These are phyloP conservation scores for Bonnemaisonia californica DNA, from an alignment of 31 red algal species.

Conservation along the genomic window DNA sequence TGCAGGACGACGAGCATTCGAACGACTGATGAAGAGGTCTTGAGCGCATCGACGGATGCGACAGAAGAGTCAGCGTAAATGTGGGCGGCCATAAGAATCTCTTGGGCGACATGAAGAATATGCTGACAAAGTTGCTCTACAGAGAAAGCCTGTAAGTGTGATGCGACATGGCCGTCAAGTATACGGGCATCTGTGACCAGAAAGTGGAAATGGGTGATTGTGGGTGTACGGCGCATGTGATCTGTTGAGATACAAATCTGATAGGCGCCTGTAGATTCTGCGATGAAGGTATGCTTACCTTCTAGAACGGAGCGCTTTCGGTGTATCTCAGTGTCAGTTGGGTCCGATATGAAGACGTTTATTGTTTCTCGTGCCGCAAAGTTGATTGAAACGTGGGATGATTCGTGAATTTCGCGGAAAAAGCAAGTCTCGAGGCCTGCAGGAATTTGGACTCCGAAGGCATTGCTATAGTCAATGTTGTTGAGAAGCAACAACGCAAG, in stretches of 20 bases:
- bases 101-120: conserved; percentile 15
- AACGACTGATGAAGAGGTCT: conserved; percentile 37
- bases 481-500: not conserved
- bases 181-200: conserved; percentile 26
- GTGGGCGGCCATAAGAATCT: conserved; percentile 40
- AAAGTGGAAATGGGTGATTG: conserved; percentile 59
- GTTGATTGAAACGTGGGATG: conserved; percentile 33
- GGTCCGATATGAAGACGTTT: conserved; percentile 24
- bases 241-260: conserved; percentile 51
- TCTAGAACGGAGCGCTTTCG: conserved; percentile 26
- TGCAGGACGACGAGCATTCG: conserved; percentile 42
- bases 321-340: conserved; percentile 9
- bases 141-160: conserved; percentile 19
- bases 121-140: conserved; percentile 32
- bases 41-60: conserved; percentile 33
- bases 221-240: conserved; percentile 39
- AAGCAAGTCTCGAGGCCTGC: conserved; percentile 50
- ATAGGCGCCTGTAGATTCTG: conserved; percentile 38
- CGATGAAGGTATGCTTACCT: conserved; percentile 39
- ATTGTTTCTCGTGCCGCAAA: conserved; percentile 66
- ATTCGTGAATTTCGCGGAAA: conserved; percentile 50
- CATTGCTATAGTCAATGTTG: not conserved
- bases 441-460: conserved; percentile 57
- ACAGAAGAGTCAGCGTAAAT: conserved; percentile 46
- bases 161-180: conserved; percentile 23